These are phyloP conservation scores for Hyaloscypha bicolor DNA, from an alignment of 495 filamentous ascomycete genomes.

Conservation along the genomic window DNA sequence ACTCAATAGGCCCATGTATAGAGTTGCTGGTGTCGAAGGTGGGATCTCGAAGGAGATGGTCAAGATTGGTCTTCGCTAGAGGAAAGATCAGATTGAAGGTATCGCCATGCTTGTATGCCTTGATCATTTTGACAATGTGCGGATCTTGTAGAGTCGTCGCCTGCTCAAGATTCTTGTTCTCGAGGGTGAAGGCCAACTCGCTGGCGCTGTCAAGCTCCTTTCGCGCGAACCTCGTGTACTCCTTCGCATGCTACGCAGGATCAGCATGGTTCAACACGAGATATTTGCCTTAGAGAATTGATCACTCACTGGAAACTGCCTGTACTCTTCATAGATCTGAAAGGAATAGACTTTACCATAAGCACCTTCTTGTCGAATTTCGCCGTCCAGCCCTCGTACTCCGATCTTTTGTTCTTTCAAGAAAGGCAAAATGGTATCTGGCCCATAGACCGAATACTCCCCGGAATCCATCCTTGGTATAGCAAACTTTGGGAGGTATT, in stretches of 20 bases:
- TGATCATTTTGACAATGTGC: conserved; percentile 9
- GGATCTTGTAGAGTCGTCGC: background rate
- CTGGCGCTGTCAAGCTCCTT: conserved; percentile 5
- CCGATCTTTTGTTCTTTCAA: conserved; percentile 5
- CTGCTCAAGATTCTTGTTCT: conserved; percentile 5
- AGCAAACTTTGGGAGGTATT: conserved; percentile 7
- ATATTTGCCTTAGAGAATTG: background rate
- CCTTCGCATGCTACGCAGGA: background rate
- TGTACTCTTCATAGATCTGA: background rate
- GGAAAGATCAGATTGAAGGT: conserved; percentile 9
- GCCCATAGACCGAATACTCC: conserved; percentile 2
- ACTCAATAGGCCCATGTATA: conserved; percentile 3
- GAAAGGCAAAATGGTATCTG: conserved; percentile 4
- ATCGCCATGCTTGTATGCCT: conserved; percentile 11
- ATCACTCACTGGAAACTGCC: background rate
- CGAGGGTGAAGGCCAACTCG: background rate
- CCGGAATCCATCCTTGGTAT: conserved; percentile 9
- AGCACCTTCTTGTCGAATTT: background rate
- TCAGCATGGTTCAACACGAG: background rate
- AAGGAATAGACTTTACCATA: conserved; percentile 5
- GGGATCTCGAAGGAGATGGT: conserved; percentile 6
- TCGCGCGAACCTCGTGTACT: background rate
- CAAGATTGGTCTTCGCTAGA: conserved; percentile 6
- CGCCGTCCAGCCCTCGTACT: background rate
- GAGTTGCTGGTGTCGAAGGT: conserved; percentile 7